A percentile compares a stretch with the other conserved stretches of the same genome.
Evolutionary conservation across 306 rosid genomes (phyloP).

Genomic region (Trifolium subterraneum): DNA sequence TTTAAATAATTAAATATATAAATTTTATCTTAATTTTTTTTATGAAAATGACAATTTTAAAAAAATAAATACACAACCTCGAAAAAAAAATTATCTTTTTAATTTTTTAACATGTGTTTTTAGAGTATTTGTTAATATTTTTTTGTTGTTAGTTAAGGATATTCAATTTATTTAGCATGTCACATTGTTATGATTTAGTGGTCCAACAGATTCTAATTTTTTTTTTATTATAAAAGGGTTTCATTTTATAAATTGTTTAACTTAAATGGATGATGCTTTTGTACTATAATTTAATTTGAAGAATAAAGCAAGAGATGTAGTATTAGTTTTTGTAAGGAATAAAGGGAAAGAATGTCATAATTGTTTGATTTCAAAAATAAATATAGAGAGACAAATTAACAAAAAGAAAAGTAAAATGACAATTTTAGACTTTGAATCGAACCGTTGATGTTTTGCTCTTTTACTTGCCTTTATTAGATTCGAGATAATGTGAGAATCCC

Average conservation of each 20-base stretch:
- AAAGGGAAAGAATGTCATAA: neutral
- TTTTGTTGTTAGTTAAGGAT: constrained; percentile 49
- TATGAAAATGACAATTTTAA: too few species aligned
- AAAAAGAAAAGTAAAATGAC: constrained; percentile 29
- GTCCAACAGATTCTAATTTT: constrained; percentile 53
- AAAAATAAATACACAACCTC: neutral
- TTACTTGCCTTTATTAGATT: constrained; percentile 28
- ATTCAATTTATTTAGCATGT: constrained; percentile 67
- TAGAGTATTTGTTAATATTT: neutral
- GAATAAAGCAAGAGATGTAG: constrained; percentile 36
- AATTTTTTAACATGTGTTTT: too few species aligned
- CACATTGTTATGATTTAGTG: constrained; percentile 80
- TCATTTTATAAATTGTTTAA: constrained; percentile 34
- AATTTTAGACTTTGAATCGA: constrained; percentile 36
- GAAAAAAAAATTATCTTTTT: neutral
- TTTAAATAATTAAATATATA: too few species aligned
- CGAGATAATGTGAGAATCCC: constrained; percentile 54
- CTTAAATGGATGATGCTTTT: constrained; percentile 42
- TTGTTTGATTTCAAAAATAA: neutral
- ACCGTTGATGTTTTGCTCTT: constrained; percentile 36
- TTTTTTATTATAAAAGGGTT: constrained; percentile 20
- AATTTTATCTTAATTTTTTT: too few species aligned
- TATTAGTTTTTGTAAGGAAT: constrained; percentile 17
- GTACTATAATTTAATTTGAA: constrained; percentile 33
- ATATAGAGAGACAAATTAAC: constrained; percentile 18